Evolutionary conservation across 371 early-diverging fungal species (phyloP).

Genomic region (Apophysomyces ossiformis): DNA sequence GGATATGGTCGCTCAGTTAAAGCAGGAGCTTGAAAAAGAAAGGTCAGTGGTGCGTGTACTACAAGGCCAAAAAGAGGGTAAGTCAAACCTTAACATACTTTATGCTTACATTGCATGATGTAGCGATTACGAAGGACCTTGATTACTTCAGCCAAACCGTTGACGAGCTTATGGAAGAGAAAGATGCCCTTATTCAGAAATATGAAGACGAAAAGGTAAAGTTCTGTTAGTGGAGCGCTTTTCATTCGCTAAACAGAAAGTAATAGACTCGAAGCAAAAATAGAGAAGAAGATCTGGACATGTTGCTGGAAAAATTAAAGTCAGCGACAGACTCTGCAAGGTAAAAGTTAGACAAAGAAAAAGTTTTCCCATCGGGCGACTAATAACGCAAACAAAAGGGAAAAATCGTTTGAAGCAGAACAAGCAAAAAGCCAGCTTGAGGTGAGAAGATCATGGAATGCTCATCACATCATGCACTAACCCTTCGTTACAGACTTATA

Average conservation of each 20-base stretch:
- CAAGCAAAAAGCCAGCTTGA: not conserved
- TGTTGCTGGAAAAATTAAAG: slow-evolving; percentile 14
- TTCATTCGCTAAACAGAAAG: slow-evolving; percentile 5
- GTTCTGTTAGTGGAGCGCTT: not conserved
- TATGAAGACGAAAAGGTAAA: slow-evolving; percentile 37
- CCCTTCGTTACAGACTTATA: not conserved
- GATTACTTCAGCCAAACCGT: slow-evolving; percentile 36
- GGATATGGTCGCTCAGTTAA: slow-evolving; percentile 10
- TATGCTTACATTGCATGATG: not conserved
- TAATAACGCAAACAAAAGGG: not conserved
- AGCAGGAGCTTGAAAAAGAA: slow-evolving; percentile 38
- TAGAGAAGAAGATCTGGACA: slow-evolving; percentile 14
- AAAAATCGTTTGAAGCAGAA: not conserved
- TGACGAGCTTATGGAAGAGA: slow-evolving; percentile 33
- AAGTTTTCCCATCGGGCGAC: not conserved
- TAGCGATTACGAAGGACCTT: slow-evolving; percentile 44
- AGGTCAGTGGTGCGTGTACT: slow-evolving; percentile 41
- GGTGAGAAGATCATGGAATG: not conserved
- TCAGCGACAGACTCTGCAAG: slow-evolving; percentile 12
- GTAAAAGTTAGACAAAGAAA: not conserved
- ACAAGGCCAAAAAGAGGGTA: slow-evolving; percentile 54
- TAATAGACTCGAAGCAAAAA: slow-evolving; percentile 1
- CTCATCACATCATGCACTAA: not conserved
- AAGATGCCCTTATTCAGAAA: slow-evolving; percentile 33
- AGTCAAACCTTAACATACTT: not conserved